Evolutionary conservation across 345 rosid species (phyloP), one percentile per base, ranked within the genome.

Genomic region (Cardamine resedifolia): DNA sequence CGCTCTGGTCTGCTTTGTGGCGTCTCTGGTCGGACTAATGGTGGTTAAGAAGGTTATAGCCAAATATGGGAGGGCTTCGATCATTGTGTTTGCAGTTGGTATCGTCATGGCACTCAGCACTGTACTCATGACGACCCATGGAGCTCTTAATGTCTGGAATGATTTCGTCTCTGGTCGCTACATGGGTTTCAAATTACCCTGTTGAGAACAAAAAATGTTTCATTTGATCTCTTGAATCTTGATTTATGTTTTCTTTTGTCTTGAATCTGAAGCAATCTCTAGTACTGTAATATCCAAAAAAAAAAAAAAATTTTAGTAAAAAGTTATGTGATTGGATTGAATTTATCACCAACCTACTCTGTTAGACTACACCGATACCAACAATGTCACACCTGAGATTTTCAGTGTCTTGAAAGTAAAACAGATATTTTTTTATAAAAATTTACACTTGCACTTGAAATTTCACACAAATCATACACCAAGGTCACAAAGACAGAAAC

Each of bases 161-260:
- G 86, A 89, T 67, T 85, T 77, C 28, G 31, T 30, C 18, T 84
- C 87, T 7, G 92, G 94, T 57, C 71, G 58, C 19, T 73, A 82
- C 28, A 88, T 86, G 94, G 87, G 96, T 31, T 89, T 89, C 76
- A 89, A 81, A 73, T 55, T 69, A n/a, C 89, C 88, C 9, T 87
- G 96, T 65, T 86, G 68, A 66, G 19, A 10, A 52, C 19, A 7
- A 51, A 21, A 21, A 3, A 63, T 71, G 59, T 60, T 70, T 71
- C 50, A 58, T 15, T 53, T 58, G 48, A 48, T 56, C n/a, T 56
- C 23, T 55, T 57, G 15, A 3, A 23, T 58, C 16, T 70, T 45
- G 11, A 47, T 66, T 23, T 10, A 3, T n/a, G 19, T 5, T 15
- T 2, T 19, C 34, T 10, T 19, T 7, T 23, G 6, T 63, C 10